Evolutionary conservation across 2,329 filamentous ascomycete species (phyloP), one percentile per base, ranked within the genome.

Genomic region (Pseudocercospora musae): DNA sequence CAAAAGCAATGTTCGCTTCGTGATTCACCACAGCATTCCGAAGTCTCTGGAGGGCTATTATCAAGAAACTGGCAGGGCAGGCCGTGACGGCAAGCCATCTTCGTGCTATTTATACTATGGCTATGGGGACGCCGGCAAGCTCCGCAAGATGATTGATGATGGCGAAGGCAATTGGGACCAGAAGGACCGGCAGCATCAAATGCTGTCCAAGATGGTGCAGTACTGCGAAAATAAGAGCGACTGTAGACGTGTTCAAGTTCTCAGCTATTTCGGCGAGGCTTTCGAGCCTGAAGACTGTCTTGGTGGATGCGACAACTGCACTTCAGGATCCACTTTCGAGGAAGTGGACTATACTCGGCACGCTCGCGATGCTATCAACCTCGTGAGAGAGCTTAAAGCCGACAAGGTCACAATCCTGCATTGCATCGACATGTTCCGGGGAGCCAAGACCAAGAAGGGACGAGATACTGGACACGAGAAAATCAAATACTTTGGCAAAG

Each of bases 21-120:
- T 99, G 33, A 91, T 99, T 44, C 96, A 99, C 73, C 89, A 96
- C 71, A 90, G 88, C 48, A 82, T 99, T 5, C 95, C 95, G 1
- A 98, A 99, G 77, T 97, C 92, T 70, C 80, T 99, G 58, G 95
- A 99, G 78, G 95, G 95, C 0, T 99, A 99, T 76, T 99, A 99
- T 73, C 95, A 99, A 74, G 95, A 99, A 76, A 99, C 95, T 49
- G 95, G 95, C 1, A 89, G 95, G 70, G 95, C 96, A 62, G 95
- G 95, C 6, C 87, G 95, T 74, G 95, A 99, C 75, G 94, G 94
- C 8, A 87, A 91, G 68, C 84, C 84, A 20, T 97, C 95, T 6
- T 88, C 90, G 62, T 99, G 95, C 78, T 95, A 93, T 74, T 84
- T 99, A 13, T 98, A 89, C 77, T 99, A 95, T 71, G 86, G 87